Evolutionary conservation across 768 basidiomycete species (phyloP), one percentile per base, ranked within the genome.

Genomic region (Kwoniella shandongensis): DNA sequence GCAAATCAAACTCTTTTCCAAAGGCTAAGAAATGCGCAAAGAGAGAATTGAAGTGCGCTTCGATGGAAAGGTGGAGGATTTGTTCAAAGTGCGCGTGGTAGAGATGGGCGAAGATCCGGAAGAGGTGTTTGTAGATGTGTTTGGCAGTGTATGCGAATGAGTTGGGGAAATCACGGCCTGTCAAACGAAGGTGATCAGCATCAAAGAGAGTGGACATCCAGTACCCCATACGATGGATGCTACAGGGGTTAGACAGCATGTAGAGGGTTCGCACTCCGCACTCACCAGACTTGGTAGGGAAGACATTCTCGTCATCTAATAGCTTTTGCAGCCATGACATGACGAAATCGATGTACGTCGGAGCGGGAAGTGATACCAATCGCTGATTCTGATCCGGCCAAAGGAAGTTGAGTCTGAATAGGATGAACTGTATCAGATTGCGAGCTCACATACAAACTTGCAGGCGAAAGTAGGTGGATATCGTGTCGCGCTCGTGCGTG

Each of bases 21-120:
- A 98, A 98, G 0, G 93, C 91, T 48, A 98, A 81, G 79, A 96
- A 99, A 78, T 98, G 94, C 0, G 94, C 94, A 76, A 98, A 98
- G 35, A 98, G 85, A 3, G 91, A 94, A 76, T 94, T 94, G 80
- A 94, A 93, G 75, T 94, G 92, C 11, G 77, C 76, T 72, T 98
- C 94, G 10, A 88, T 86, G 38, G 90, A 89, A 23, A 98, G 83
- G 72, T 98, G 91, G 22, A 98, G 83, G 71, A 97, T 88, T 30
- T 78, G 72, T 2, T 82, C 81, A 73, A 92, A 98, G 72, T 98
- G 94, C 8, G 90, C 88, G 74, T 97, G 88, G 75, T 97, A 98
- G 67, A 98, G 84, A 80, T 98, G 94, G 10, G 94, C 93, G 73
- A 97, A 97, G 63, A 98, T 88, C 45, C 94, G 89, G 88, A 98